Base-by-base conservation (phyloP, 2,329 filamentous ascomycete genomes). In the Colletotrichum tropicale region DNA sequence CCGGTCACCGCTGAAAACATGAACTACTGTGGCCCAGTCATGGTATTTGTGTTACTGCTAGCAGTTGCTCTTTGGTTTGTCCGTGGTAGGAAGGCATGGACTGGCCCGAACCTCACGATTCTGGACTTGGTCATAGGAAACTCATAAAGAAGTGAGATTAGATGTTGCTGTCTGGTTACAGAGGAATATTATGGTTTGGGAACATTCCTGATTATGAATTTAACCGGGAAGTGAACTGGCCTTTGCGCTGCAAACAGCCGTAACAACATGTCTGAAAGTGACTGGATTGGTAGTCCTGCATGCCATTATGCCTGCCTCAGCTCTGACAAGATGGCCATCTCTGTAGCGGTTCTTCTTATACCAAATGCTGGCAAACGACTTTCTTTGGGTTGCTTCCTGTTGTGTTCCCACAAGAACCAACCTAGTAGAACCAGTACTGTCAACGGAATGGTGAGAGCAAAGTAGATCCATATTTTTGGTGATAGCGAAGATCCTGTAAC, bases 21-120 rank as follows among this genome's bases (percentile, higher is more conserved):
- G 66, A 70, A 70, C 26, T 70, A 70, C 34, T 70, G 66, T 15
- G 66, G 66, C 1, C 66, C 66, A 24, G 66, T 70, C 18, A 70
- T 70, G 66, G 66, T 70, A 5, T 62, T 70, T 16, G 66, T 62
- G 6, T 13, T 70, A 15, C 0, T 62, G 1, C 21, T 70, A 16
- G 66, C 55, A 21, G 8, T 61, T n/a, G 2, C 16, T 32, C 34
- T 70, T 2, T 70, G 66, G 66, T 34, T 70, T 18, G 1, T 70
- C 5, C 26, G 55, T 1, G 66, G 21, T 15, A 66, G 12, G 10
- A 70, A 70, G 55, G n/a, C 36, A 6, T 70, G 66, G 66, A 43
- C 3, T 32, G 66, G 66, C 8, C 66, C 66, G 1, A 70, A 70
- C 10, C 55, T 70, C 5, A 61, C 66, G 3, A 61, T 70, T 26